Evolutionary conservation across 352 stramenopile genomes (phyloP).

Genomic region (Phytophthora sojae): DNA sequence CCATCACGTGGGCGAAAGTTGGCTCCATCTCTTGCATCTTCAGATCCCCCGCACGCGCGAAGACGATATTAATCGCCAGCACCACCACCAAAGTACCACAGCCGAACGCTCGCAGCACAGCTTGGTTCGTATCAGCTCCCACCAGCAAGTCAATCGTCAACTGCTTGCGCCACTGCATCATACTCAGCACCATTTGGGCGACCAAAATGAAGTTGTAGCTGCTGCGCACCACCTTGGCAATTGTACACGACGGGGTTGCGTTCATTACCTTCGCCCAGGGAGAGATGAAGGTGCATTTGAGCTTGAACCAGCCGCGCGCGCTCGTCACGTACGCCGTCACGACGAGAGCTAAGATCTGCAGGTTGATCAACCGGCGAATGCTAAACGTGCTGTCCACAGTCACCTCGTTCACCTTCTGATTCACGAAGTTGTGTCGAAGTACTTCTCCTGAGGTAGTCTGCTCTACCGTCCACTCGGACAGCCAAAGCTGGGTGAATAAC

Average conservation of each 20-base stretch:
- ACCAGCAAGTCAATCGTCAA: constrained; percentile 51
- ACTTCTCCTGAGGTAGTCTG: constrained; percentile 12
- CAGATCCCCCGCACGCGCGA: constrained; percentile 42
- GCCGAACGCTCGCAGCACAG: constrained; percentile 40
- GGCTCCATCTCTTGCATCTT: constrained; percentile 54
- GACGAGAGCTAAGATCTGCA: constrained; percentile 46
- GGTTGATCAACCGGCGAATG: constrained; percentile 39
- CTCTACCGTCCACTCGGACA: constrained; percentile 43
- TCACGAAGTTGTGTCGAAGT: constrained; percentile 50
- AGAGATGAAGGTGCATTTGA: constrained; percentile 27
- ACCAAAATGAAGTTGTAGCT: constrained; percentile 52
- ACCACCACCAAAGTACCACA: constrained; percentile 41
- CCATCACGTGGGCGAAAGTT: constrained; percentile 44
- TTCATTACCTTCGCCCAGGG: constrained; percentile 33
- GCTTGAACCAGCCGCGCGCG: constrained; percentile 35
- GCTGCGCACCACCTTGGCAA: constrained; percentile 49
- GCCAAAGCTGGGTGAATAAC: constrained; percentile 49
- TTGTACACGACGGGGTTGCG: constrained; percentile 43
- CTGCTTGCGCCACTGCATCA: constrained; percentile 45
- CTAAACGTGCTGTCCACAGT: constrained; percentile 48
- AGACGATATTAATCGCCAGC: constrained; percentile 45
- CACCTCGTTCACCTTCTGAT: constrained; percentile 51
- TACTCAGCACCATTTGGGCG: constrained; percentile 42
- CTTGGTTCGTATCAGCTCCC: constrained; percentile 35
- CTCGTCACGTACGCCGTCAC: constrained; percentile 47